Conservation (phyloP, 768 basidiomycete species). For the Holtermanniella nyarrowii region DNA sequence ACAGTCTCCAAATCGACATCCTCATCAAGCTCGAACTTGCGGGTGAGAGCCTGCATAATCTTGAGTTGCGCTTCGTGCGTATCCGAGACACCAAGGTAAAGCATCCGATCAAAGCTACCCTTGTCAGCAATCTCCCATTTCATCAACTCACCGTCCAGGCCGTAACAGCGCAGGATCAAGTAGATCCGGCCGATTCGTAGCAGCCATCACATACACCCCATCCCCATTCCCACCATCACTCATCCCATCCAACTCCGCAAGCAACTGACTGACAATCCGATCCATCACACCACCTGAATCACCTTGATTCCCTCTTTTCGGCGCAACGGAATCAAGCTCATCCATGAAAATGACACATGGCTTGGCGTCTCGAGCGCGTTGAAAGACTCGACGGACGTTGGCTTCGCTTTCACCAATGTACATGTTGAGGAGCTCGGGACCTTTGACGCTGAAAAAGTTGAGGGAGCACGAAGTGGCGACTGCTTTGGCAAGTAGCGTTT, state of each 20-base stretch:
- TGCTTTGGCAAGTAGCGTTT: conserved; percentile 88
- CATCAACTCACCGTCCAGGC: conserved; percentile 60
- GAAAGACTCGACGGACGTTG: conserved; percentile 58
- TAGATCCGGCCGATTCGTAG: conserved; percentile 87
- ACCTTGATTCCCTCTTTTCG: conserved; percentile 86
- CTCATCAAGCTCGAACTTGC: conserved; percentile 77
- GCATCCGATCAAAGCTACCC: conserved; percentile 83
- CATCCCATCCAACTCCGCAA: conserved; percentile 92
- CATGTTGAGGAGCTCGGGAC: conserved; percentile 93
- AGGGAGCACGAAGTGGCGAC: conserved; percentile 90
- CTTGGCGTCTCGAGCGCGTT: conserved; percentile 77
- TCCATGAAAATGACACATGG: conserved; percentile 97
- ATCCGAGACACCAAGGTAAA: conserved; percentile 86
- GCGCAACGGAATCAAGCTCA: conserved; percentile 87
- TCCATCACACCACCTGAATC: conserved; percentile 98
- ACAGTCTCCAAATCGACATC: conserved; percentile 54
- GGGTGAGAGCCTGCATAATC: conserved; percentile 78
- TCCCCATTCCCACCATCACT: conserved; percentile 48
- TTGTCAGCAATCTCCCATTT: not conserved
- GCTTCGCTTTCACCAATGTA: conserved; percentile 92
- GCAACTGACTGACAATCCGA: conserved; percentile 84
- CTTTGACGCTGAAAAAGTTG: conserved; percentile 96
- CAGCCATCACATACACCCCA: conserved; percentile 83
- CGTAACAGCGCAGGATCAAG: conserved; percentile 79
- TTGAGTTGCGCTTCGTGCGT: conserved; percentile 73